phyloP scores from a whole-genome alignment of 2,329 filamentous ascomycete species.

The Sclerotinia glacialis region DNA sequence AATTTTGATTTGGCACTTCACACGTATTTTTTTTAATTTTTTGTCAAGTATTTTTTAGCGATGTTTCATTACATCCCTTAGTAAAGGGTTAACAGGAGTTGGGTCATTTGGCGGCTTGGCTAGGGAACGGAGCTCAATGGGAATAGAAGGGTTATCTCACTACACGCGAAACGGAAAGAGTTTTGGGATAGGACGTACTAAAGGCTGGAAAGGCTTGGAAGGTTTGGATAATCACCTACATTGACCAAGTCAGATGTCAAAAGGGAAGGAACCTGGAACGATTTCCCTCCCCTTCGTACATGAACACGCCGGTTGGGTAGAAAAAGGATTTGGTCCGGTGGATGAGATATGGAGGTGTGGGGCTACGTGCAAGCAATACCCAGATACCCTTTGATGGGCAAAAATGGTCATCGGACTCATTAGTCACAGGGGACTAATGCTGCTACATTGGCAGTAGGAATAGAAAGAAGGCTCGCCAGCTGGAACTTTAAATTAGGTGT shows the following conservation, averaged over 20 bases:
- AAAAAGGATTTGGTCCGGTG: neutral
- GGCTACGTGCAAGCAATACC: neutral
- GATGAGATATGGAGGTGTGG: neutral
- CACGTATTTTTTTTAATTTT: neutral
- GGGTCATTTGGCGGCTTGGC: neutral
- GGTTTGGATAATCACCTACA: neutral
- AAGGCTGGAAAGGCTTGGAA: neutral
- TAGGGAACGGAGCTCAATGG: neutral
- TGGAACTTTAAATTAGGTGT: neutral
- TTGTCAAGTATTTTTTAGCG: slow-evolving; percentile 9
- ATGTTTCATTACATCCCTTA: neutral
- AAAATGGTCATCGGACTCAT: neutral
- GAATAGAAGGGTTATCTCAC: neutral
- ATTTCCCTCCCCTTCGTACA: neutral
- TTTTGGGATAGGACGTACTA: neutral
- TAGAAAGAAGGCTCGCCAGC: neutral
- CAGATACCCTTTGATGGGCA: neutral
- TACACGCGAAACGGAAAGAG: neutral
- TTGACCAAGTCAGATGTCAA: neutral
- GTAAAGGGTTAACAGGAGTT: neutral
- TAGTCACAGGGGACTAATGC: neutral
- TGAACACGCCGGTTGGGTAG: neutral
- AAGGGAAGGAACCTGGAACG: neutral
- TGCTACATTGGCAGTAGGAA: neutral
- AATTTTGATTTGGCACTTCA: slow-evolving; percentile 29